These are phyloP conservation scores for Ilex asprella DNA, from an alignment of 257 asterid genomes.

Conservation along the genomic window DNA sequence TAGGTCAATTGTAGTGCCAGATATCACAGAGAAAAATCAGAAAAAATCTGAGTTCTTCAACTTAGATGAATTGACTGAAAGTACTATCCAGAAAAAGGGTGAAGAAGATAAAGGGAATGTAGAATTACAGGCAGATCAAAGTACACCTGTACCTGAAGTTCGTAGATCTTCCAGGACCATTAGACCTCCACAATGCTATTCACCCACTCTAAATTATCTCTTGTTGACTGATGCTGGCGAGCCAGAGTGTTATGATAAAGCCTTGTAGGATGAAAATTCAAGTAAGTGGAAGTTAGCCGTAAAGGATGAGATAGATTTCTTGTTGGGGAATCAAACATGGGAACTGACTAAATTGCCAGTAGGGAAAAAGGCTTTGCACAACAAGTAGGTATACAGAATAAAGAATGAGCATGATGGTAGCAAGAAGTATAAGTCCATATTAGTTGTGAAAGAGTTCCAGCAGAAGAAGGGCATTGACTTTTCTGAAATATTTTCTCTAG, in stretches of 20 bases:
- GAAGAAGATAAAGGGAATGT: too few relatives aligned
- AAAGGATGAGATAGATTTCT: neutral
- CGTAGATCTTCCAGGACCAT: neutral
- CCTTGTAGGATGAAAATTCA: neutral
- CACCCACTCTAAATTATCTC: too few relatives aligned
- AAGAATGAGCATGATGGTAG: neutral
- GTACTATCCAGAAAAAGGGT: too few relatives aligned
- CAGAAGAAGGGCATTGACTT: neutral
- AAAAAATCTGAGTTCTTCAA: too few relatives aligned
- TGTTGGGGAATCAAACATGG: constrained; percentile 1
- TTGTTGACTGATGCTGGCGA: constrained; percentile 1
- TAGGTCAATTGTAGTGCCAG: neutral
- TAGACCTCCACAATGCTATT: neutral
- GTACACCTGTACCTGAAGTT: neutral
- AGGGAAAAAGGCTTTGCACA: neutral
- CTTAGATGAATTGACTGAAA: too few relatives aligned
- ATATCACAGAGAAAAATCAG: too few relatives aligned
- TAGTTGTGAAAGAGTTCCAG: neutral
- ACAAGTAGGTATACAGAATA: neutral
- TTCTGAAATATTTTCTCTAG: too few relatives aligned
- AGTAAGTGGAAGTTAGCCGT: constrained; percentile 6
- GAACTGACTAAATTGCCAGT: neutral
- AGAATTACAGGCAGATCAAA: neutral
- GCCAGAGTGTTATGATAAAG: neutral
- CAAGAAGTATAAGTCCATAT: neutral